A percentile compares a stretch with the other conserved stretches of the same genome.
phyloP scores from a whole-genome alignment of 805 yeast species.

The Candida fluviatilis region DNA sequence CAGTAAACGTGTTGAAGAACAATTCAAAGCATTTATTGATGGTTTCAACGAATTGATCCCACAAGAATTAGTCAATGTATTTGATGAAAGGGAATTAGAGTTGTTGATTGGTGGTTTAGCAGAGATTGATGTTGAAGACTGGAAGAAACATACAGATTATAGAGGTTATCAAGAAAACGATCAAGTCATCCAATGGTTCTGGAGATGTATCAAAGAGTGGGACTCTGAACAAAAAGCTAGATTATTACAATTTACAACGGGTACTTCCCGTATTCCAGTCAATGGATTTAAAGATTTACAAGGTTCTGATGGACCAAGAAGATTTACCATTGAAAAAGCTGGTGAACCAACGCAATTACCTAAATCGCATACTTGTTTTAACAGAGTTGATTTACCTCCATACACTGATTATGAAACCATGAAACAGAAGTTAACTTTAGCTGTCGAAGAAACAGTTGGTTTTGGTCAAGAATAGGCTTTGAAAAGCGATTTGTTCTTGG shows the following conservation, averaged over 20 bases:
- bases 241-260: conserved; percentile 93
- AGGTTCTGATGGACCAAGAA: conserved; percentile 98
- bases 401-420: conserved; percentile 78
- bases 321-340: conserved; percentile 97
- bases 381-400: conserved; percentile 97
- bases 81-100: conserved; percentile 97
- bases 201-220: conserved; percentile 92
- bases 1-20: conserved; percentile 88
- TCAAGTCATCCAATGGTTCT: conserved; percentile 97
- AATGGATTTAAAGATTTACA: conserved; percentile 98
- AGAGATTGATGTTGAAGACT: conserved; percentile 95
- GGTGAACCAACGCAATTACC: conserved; percentile 93
- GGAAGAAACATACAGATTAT: conserved; percentile 99
- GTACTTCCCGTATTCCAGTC: conserved; percentile 98
- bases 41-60: conserved; percentile 98
- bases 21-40: conserved; percentile 91
- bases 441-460: conserved; percentile 98
- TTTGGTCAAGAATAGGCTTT: conserved; percentile 89
- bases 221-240: conserved; percentile 96
- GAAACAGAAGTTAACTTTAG: conserved; percentile 87
- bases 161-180: conserved; percentile 96
- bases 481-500: no score
- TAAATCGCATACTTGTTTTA: conserved; percentile 97
- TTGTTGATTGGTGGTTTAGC: conserved; percentile 96
- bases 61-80: conserved; percentile 91